Base-by-base conservation (phyloP, 2,329 filamentous ascomycete genomes). In the Rhinocladiella similis region DNA sequence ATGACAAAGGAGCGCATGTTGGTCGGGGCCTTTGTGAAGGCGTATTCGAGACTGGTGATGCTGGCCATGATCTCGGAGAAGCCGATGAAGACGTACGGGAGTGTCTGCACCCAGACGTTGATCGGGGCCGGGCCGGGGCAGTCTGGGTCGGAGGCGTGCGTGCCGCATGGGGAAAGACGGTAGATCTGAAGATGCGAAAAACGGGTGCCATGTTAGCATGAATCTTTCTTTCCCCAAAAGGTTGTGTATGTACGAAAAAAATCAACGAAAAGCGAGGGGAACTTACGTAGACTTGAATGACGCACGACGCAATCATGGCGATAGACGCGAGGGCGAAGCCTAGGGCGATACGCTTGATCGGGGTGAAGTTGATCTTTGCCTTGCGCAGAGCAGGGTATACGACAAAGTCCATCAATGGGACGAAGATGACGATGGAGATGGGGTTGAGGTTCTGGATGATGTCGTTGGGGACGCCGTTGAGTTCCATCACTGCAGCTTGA, bases 1-100 rank as follows among this genome's bases (percentile, higher is more conserved):
- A 76, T 79, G 12, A 92, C 87, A n/a, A 63, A 57, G 1, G 85
- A 88, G 63, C 87, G 86, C 89, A 92, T 92, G 76, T 90, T 91
- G 67, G 82, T 83, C 22, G 89, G 89, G 0, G 88, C 87, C 73
- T 90, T 90, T 69, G 85, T 86, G 75, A 85, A 91, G 33, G 89
- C 89, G 62, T 90, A 90, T 69, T 91, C 88, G 62, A 88, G 83
- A 1, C 84, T 85, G 3, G 82, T 84, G 56, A 85, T 78, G 10
- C 77, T 81, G 2, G 63, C 64, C 43, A 68, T 57, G 39, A 67
- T 66, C 52, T 68, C 66, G 42, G 66, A 65, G 48, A 68, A 60
- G 35, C 61, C 66, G 22, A 66, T 61, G 13, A 67, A 54, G 14
- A 68, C 58, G 43, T 67, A 68, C 20, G 63, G 53, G 10, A 62